A percentile compares a stretch with the other conserved stretches of the same genome.
Evolutionary conservation across 1,284 basidiomycete genomes (phyloP).

Genomic region (Crepidotus sp.): DNA sequence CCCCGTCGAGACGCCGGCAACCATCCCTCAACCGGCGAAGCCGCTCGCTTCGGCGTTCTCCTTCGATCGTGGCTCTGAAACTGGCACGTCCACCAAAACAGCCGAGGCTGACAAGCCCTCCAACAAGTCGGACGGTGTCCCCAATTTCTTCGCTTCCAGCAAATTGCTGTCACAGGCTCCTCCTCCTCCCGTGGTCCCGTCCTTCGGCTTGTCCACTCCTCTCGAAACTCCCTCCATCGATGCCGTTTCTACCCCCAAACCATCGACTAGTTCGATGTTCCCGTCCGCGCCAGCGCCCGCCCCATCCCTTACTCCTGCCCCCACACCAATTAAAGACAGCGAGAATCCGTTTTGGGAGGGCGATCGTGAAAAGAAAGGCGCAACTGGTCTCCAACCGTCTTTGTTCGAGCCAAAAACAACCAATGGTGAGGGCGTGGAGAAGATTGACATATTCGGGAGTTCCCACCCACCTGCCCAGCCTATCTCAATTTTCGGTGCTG

Average conservation of each 20-base stretch:
- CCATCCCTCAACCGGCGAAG: slow-evolving; percentile 13
- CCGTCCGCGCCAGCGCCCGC: slow-evolving; percentile 10
- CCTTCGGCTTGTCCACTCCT: slow-evolving; percentile 1
- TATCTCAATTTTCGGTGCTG: slow-evolving; percentile 16
- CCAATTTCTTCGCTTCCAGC: slow-evolving; percentile 41
- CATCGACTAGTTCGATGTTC: slow-evolving; percentile 1
- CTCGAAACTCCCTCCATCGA: slow-evolving; percentile 1
- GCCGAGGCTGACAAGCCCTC: slow-evolving; percentile 2
- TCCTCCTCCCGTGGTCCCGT: slow-evolving; percentile 6
- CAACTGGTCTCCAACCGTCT: slow-evolving; percentile 3
- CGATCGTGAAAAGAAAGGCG: slow-evolving; percentile 21
- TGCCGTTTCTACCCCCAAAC: slow-evolving; percentile 5
- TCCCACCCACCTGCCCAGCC: background rate
- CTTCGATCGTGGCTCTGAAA: slow-evolving; percentile 2
- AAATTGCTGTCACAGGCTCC: slow-evolving; percentile 15
- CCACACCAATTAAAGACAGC: slow-evolving; percentile 15
- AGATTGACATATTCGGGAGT: slow-evolving; percentile 6
- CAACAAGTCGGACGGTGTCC: slow-evolving; percentile 25
- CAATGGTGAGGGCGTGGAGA: background rate
- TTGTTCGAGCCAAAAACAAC: slow-evolving; percentile 2
- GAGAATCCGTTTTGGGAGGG: slow-evolving; percentile 34
- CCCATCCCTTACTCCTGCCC: slow-evolving; percentile 2
- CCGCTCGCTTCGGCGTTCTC: slow-evolving; percentile 10
- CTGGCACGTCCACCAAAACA: background rate
- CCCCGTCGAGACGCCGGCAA: background rate